These are phyloP conservation scores for Lodderomyces theae DNA, from an alignment of 1,139 yeast genomes.

Conservation along the genomic window DNA sequence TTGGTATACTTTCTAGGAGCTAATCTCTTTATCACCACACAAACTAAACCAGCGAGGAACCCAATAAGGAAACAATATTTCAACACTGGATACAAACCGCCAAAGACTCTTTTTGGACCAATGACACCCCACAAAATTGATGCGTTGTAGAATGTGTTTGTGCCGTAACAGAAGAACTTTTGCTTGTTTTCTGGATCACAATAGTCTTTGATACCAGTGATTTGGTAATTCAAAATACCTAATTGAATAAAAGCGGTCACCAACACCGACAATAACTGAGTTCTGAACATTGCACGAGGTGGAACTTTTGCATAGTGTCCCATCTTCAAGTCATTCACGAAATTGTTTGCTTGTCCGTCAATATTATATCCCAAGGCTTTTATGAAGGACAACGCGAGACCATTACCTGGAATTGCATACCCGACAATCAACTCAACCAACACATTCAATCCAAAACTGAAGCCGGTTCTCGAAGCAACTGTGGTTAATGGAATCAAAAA, in stretches of 20 bases:
- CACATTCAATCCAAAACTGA: slow-evolving; percentile 51
- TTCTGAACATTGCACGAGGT: slow-evolving; percentile 59
- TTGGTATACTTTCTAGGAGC: slow-evolving; percentile 27
- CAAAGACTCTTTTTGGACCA: slow-evolving; percentile 59
- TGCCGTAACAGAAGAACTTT: slow-evolving; percentile 49
- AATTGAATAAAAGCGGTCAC: slow-evolving; percentile 46
- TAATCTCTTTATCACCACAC: slow-evolving; percentile 38
- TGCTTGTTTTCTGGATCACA: slow-evolving; percentile 45
- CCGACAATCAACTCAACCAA: slow-evolving; percentile 61
- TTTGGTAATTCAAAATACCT: slow-evolving; percentile 54
- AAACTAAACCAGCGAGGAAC: slow-evolving; percentile 42
- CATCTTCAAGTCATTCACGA: slow-evolving; percentile 51
- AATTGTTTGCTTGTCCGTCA: slow-evolving; percentile 57
- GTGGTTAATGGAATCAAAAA: slow-evolving; percentile 53
- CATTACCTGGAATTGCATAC: slow-evolving; percentile 62
- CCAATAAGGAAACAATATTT: slow-evolving; percentile 57
- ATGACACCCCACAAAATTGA: slow-evolving; percentile 66
- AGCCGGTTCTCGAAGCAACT: slow-evolving; percentile 56
- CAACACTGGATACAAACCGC: slow-evolving; percentile 45
- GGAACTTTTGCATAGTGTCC: slow-evolving; percentile 64
- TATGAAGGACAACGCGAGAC: slow-evolving; percentile 53
- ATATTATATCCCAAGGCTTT: slow-evolving; percentile 60
- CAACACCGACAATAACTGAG: slow-evolving; percentile 39
- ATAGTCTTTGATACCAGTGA: slow-evolving; percentile 34
- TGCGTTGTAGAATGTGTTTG: slow-evolving; percentile 50